These are phyloP conservation scores for Malassezia brasiliensis DNA, from an alignment of 1,284 basidiomycete species.

Conservation along the genomic window DNA sequence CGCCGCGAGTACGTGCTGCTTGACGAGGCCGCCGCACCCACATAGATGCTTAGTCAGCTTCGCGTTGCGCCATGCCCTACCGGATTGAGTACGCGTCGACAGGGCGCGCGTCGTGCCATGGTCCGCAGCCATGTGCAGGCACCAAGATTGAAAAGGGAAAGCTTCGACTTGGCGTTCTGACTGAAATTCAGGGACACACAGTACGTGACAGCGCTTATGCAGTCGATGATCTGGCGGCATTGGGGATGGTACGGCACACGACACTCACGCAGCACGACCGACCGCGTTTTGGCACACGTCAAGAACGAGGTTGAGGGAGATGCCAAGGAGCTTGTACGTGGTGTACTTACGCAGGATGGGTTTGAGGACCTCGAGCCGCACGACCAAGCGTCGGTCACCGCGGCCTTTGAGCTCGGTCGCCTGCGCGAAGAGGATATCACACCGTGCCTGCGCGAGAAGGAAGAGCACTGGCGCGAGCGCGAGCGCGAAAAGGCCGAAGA, in stretches of 20 bases:
- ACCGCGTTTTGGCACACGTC: constrained; percentile 10
- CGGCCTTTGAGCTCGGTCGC: constrained; percentile 13
- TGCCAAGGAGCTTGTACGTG: constrained; percentile 11
- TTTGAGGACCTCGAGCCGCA: constrained; percentile 8
- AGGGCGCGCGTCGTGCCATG: constrained; percentile 69
- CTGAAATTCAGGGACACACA: constrained; percentile 60
- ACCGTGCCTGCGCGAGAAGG: constrained; percentile 3
- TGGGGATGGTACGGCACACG: constrained; percentile 58
- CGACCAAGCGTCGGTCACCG: constrained; percentile 12
- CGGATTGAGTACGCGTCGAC: constrained; percentile 36
- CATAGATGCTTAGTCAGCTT: constrained; percentile 9
- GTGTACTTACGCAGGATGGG: constrained; percentile 5
- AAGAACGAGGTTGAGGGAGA: constrained; percentile 7
- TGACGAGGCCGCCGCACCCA: constrained; percentile 23
- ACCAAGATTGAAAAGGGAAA: constrained; percentile 64
- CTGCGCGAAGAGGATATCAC: constrained; percentile 14
- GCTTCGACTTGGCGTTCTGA: constrained; percentile 64
- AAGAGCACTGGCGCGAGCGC: background rate
- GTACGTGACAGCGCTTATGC: constrained; percentile 2
- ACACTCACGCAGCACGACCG: constrained; percentile 10
- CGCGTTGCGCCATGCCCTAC: constrained; percentile 25
- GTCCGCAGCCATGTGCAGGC: constrained; percentile 77
- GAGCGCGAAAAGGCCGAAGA: background rate
- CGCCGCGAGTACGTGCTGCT: constrained; percentile 38
- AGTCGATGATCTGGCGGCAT: constrained; percentile 63